These are phyloP conservation scores for Digitaria exilis DNA, from an alignment of 202 grass and related monocot genomes.

Conservation along the genomic window DNA sequence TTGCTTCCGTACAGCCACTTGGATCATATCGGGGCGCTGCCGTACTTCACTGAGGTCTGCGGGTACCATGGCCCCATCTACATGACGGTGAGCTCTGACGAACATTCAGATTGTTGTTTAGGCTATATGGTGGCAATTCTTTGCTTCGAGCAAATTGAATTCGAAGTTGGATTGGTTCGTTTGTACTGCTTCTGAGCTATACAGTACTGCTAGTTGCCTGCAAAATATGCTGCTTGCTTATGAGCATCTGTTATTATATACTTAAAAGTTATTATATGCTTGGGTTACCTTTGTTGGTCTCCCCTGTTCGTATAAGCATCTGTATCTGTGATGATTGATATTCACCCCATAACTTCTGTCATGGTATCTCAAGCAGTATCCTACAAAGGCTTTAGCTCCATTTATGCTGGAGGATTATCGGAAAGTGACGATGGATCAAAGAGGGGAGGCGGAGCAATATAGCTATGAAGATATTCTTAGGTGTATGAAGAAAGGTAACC, in stretches of 20 bases:
- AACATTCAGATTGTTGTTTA: not conserved
- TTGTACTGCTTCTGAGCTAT: slow-evolving; percentile 17
- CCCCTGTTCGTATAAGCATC: not conserved
- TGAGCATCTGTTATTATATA: slow-evolving; percentile 5
- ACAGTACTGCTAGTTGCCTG: not conserved
- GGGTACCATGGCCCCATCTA: slow-evolving; percentile 83
- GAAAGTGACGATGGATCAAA: slow-evolving; percentile 75
- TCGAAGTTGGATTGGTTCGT: not conserved
- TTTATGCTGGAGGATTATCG: slow-evolving; percentile 94
- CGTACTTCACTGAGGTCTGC: slow-evolving; percentile 89
- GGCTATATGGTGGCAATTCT: not conserved
- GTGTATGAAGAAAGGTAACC: slow-evolving; percentile 91
- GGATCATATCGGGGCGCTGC: slow-evolving; percentile 93
- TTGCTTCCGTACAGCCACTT: slow-evolving; percentile 62
- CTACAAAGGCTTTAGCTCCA: slow-evolving; percentile 95
- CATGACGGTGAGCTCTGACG: slow-evolving; percentile 76
- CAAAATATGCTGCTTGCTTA: not conserved
- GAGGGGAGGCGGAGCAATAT: slow-evolving; percentile 81
- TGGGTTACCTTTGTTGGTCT: not conserved
- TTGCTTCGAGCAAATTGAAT: not conserved
- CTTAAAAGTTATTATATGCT: not conserved
- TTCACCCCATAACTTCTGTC: slow-evolving; percentile 23
- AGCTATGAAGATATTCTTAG: slow-evolving; percentile 70
- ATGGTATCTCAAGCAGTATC: slow-evolving; percentile 61
- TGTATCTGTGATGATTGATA: slow-evolving; percentile 4